Conservation (phyloP, 306 rosid species). For the Lotus japonicus region DNA sequence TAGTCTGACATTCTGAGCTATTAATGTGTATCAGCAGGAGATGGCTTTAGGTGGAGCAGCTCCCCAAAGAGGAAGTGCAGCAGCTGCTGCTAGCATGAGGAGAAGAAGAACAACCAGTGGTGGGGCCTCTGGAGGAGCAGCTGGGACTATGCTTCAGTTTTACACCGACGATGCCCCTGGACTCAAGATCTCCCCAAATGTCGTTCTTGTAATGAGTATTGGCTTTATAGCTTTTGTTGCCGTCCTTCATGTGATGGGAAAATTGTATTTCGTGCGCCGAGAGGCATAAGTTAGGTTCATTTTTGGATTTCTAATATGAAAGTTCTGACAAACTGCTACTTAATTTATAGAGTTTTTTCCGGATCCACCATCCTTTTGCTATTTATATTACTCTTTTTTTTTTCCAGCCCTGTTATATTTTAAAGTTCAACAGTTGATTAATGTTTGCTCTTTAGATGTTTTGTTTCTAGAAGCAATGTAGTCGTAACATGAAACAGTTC, state of each 20-base stretch:
- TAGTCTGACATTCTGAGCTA: constrained; percentile 1
- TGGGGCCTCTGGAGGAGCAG: constrained; percentile 68
- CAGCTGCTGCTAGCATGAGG: constrained; percentile 80
- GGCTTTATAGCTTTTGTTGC: constrained; percentile 87
- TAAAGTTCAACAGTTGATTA: background rate
- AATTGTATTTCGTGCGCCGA: constrained; percentile 65
- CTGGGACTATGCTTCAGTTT: constrained; percentile 79
- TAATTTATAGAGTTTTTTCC: background rate
- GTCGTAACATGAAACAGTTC: no score
- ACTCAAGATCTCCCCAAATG: constrained; percentile 80
- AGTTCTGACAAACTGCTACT: background rate
- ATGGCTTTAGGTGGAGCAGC: constrained; percentile 71
- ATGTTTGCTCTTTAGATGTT: background rate
- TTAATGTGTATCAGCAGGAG: constrained; percentile 37
- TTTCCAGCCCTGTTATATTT: background rate
- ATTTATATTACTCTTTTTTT: background rate
- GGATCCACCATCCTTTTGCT: background rate
- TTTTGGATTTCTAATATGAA: constrained; percentile 7
- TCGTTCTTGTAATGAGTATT: constrained; percentile 83
- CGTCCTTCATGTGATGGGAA: constrained; percentile 83
- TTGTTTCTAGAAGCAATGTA: background rate
- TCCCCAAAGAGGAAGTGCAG: constrained; percentile 86
- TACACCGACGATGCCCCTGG: constrained; percentile 90
- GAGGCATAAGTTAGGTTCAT: constrained; percentile 31
- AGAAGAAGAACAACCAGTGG: constrained; percentile 57